These are phyloP conservation scores for Vitellaria paradoxa DNA, from an alignment of 179 eudicot species.

Conservation along the genomic window DNA sequence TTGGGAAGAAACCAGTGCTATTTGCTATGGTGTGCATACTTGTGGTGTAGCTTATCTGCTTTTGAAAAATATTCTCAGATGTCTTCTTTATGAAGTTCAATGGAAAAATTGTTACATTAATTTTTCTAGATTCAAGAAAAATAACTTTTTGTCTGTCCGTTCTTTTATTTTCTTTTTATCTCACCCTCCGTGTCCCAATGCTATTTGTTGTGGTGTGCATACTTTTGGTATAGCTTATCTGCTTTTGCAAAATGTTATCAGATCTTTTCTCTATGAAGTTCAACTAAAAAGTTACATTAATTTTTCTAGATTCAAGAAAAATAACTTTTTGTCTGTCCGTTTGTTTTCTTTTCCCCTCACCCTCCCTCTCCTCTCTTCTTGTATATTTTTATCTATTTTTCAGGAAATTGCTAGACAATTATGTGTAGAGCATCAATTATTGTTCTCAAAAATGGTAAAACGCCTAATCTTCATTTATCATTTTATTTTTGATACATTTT, in stretches of 20 bases:
- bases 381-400: constrained; percentile 14
- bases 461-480: not conserved
- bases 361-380: not conserved
- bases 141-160: not conserved
- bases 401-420: constrained; percentile 93
- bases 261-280: not conserved
- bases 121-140: not conserved
- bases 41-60: not conserved
- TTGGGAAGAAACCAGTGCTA: not conserved
- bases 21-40: not conserved
- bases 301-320: not conserved
- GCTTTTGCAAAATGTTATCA: not conserved
- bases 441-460: constrained; percentile 85
- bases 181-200: not conserved
- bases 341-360: not conserved
- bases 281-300: not conserved
- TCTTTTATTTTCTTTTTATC: not conserved
- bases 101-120: not conserved
- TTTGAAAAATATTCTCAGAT: not conserved
- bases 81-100: not conserved
- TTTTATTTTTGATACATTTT: constrained; percentile 3
- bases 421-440: constrained; percentile 70
- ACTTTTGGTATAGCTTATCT: not conserved
- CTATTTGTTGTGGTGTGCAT: not conserved
- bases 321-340: not conserved